Evolutionary conservation across 2,329 filamentous ascomycete genomes (phyloP).

Genomic region (Trichoderma citrinoviride): DNA sequence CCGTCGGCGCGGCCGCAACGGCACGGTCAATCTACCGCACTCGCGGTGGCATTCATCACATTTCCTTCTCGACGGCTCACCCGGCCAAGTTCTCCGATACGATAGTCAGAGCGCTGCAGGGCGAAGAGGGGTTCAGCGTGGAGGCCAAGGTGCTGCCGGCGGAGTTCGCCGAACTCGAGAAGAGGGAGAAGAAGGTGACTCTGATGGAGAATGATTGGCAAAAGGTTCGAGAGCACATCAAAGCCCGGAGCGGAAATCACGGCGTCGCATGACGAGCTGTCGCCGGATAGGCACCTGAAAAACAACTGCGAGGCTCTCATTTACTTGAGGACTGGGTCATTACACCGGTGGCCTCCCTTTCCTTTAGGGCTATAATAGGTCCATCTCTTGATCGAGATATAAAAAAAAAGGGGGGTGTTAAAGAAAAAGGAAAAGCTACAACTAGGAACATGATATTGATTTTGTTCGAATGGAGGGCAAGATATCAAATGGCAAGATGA

Average conservation of each 20-base stretch:
- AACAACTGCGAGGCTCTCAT: too few species aligned
- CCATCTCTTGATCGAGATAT: too few species aligned
- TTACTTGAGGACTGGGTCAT: too few species aligned
- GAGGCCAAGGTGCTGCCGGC: conserved; percentile 69
- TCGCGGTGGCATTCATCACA: conserved; percentile 59
- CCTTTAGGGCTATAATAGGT: too few species aligned
- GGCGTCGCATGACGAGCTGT: conserved; percentile 38
- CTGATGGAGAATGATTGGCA: conserved; percentile 70
- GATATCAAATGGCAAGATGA: too few species aligned
- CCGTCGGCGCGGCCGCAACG: conserved; percentile 79
- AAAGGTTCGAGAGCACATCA: conserved; percentile 71
- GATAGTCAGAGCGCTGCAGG: conserved; percentile 74
- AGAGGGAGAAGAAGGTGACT: conserved; percentile 71
- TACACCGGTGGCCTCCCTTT: too few species aligned
- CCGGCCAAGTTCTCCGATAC: conserved; percentile 91
- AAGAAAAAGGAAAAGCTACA: too few species aligned
- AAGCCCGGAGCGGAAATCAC: conserved; percentile 67
- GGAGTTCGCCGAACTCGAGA: conserved; percentile 77
- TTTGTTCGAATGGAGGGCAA: too few species aligned
- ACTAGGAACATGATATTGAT: too few species aligned
- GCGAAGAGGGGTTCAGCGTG: conserved; percentile 72
- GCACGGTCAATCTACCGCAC: conserved; percentile 62
- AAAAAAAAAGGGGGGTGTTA: too few species aligned
- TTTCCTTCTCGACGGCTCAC: conserved; percentile 89
- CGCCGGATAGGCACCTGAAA: too few species aligned